phyloP scores from a whole-genome alignment of 495 filamentous ascomycete genomes.

The Aspergillus saccharolyticus region DNA sequence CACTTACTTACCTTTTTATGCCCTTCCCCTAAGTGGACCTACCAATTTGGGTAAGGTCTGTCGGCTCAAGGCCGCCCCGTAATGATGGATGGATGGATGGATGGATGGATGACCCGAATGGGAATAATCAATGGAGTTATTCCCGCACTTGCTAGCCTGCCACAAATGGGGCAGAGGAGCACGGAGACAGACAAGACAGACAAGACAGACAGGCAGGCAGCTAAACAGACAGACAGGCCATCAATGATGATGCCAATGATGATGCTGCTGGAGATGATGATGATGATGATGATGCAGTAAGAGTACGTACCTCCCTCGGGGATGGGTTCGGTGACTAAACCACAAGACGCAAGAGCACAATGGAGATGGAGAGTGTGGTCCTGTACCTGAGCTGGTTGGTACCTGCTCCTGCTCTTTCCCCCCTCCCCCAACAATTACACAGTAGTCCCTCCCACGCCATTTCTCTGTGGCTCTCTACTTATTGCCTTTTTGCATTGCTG shows the following conservation, averaged over 20 bases:
- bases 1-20: slow-evolving; percentile 1
- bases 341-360: neutral
- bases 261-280: no score
- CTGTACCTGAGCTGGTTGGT: slow-evolving; percentile 9
- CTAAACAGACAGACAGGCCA: no score
- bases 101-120: neutral
- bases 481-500: neutral
- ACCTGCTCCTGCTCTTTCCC: no score
- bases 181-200: no score
- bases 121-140: neutral
- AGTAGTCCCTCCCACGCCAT: neutral
- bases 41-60: slow-evolving; percentile 1
- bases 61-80: slow-evolving; percentile 10
- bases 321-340: neutral
- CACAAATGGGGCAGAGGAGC: no score
- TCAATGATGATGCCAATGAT: no score
- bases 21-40: neutral
- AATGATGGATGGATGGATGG: no score
- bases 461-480: neutral
- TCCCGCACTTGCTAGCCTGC: slow-evolving; percentile 16
- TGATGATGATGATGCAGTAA: neutral
- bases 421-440: no score
- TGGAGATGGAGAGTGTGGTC: no score
- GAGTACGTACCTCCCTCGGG: slow-evolving; percentile 2
- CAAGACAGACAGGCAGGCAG: no score